These are phyloP conservation scores for Blastocystis hominis DNA, from an alignment of 352 stramenopile species.

Conservation along the genomic window DNA sequence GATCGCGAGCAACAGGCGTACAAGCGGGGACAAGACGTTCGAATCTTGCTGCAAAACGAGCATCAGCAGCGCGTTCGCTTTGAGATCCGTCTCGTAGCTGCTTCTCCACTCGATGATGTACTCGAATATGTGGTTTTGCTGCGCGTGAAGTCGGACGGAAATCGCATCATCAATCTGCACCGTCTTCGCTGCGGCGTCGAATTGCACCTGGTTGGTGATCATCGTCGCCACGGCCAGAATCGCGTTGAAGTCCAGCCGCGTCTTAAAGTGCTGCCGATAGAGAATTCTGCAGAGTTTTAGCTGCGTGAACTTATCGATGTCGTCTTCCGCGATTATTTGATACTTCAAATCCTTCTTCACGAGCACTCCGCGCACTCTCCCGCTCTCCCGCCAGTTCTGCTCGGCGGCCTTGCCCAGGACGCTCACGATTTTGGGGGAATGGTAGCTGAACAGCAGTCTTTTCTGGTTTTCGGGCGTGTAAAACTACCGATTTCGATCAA, in stretches of 20 bases:
- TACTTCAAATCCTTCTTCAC: conserved; percentile 60
- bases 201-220: not conserved
- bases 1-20: not conserved
- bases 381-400: conserved; percentile 67
- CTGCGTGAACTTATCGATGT: conserved; percentile 66
- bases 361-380: conserved; percentile 72
- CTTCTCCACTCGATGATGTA: conserved; percentile 46
- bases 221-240: not conserved
- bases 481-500: conserved; percentile 64
- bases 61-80: conserved; percentile 17
- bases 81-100: conserved; percentile 18
- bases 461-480: conserved; percentile 70
- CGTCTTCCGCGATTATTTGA: conserved; percentile 57
- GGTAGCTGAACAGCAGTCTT: conserved; percentile 67
- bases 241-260: not conserved
- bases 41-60: conserved; percentile 46
- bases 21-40: conserved; percentile 21
- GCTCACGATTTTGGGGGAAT: conserved; percentile 9
- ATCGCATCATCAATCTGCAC: not conserved
- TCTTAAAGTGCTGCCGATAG: conserved; percentile 45
- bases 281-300: conserved; percentile 39
- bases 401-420: not conserved
- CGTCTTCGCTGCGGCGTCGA: not conserved
- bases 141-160: not conserved
- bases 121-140: conserved; percentile 24